Evolutionary conservation across 257 asterid species (phyloP).

Genomic region (Mitragyna speciosa): DNA sequence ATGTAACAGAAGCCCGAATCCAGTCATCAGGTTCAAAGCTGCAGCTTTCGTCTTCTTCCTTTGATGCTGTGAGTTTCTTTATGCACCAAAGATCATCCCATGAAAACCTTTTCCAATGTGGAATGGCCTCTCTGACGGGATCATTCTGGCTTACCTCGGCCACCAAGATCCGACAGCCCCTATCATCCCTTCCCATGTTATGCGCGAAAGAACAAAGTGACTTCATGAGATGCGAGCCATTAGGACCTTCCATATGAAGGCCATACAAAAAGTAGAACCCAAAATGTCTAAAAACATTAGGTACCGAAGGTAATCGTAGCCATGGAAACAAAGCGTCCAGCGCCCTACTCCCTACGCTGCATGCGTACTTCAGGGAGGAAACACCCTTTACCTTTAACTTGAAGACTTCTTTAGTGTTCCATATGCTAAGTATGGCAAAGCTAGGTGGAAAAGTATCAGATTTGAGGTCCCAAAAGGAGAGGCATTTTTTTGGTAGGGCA

Average conservation of each 20-base stretch:
- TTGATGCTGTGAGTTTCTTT: constrained; percentile 34
- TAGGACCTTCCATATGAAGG: constrained; percentile 64
- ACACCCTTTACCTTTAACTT: constrained; percentile 66
- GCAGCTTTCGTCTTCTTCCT: constrained; percentile 14
- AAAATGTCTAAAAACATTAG: constrained; percentile 55
- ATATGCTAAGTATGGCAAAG: constrained; percentile 66
- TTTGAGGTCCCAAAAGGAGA: constrained; percentile 45
- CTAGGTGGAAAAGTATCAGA: constrained; percentile 39
- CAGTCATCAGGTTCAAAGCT: constrained; percentile 33
- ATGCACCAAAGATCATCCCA: constrained; percentile 93
- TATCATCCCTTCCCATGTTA: constrained; percentile 53
- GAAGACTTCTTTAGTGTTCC: constrained; percentile 72
- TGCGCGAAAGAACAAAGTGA: constrained; percentile 53
- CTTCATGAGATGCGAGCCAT: constrained; percentile 47
- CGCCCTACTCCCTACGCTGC: constrained; percentile 57
- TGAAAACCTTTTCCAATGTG: constrained; percentile 76
- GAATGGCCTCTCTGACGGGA: constrained; percentile 58
- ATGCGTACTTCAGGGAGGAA: constrained; percentile 49
- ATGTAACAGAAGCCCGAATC: constrained; percentile 48
- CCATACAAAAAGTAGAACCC: constrained; percentile 74
- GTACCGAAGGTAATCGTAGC: constrained; percentile 67
- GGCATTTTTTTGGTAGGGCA: constrained; percentile 51
- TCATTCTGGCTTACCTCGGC: constrained; percentile 71
- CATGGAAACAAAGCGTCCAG: constrained; percentile 68
- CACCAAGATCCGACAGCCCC: constrained; percentile 52